A percentile compares a stretch with the other conserved stretches of the same genome.
Evolutionary conservation across 331 rosid genomes (phyloP).

Genomic region (Acacia concinna): DNA sequence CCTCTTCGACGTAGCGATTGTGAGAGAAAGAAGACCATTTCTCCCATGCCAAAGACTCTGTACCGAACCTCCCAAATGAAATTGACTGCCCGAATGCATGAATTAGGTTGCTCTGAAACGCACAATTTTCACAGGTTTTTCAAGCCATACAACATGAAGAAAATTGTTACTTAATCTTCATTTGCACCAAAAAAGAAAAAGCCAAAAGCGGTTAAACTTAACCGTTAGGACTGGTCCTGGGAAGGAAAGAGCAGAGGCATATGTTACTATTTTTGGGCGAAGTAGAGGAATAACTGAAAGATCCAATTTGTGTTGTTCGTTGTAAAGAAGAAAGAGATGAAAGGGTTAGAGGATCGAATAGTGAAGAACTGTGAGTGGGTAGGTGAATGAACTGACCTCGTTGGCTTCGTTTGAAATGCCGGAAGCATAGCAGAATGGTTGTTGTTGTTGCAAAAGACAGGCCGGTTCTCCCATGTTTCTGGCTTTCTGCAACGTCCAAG

Average conservation of each 20-base stretch:
- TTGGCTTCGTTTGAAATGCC: conserved; percentile 57
- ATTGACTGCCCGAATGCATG: conserved; percentile 67
- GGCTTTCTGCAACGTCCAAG: conserved; percentile 17
- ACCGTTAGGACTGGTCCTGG: not conserved
- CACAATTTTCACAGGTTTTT: conserved; percentile 25
- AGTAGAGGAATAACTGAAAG: not conserved
- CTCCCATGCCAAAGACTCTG: conserved; percentile 69
- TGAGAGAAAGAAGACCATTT: conserved; percentile 70
- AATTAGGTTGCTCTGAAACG: conserved; percentile 51
- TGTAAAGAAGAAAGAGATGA: not conserved
- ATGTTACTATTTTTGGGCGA: not conserved
- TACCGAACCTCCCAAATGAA: conserved; percentile 73
- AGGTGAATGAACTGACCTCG: conserved; percentile 48
- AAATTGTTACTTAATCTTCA: not conserved
- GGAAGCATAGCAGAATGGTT: conserved; percentile 67
- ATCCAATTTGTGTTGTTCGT: not conserved
- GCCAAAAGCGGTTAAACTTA: not conserved
- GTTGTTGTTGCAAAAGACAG: conserved; percentile 65
- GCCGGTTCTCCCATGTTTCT: conserved; percentile 71
- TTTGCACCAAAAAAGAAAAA: not conserved
- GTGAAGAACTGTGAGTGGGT: not conserved
- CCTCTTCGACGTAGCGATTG: conserved; percentile 85
- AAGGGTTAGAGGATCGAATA: not conserved
- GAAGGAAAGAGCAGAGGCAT: not conserved
- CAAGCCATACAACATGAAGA: not conserved